Evolutionary conservation across 176 grass and related monocot species (phyloP).

Genomic region (Oryza longistaminata): DNA sequence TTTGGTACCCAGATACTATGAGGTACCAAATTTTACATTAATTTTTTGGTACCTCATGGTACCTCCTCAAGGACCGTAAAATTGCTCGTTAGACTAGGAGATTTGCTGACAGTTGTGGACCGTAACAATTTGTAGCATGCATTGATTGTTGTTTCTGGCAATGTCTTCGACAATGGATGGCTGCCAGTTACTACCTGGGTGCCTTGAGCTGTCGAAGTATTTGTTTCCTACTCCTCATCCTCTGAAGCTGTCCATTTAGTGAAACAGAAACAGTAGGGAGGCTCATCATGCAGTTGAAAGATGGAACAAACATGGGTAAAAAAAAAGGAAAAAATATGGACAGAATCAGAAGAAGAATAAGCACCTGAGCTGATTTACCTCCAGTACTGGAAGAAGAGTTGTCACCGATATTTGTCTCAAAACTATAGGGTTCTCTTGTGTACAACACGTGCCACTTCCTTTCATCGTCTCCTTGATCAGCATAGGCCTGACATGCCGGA

Average conservation of each 20-base stretch:
- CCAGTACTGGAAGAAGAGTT: not conserved
- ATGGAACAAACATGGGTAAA: not conserved
- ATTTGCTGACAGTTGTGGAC: not conserved
- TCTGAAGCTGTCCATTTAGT: not conserved
- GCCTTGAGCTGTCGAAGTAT: not conserved
- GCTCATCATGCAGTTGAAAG: not conserved
- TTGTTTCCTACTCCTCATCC: not conserved
- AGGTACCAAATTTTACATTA: no score
- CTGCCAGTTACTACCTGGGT: no score
- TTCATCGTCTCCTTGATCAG: not conserved
- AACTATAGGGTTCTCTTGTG: not conserved
- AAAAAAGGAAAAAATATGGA: not conserved
- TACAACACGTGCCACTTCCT: not conserved
- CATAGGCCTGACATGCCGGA: not conserved
- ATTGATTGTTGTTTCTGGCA: not conserved
- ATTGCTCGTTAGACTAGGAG: not conserved
- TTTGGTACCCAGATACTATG: no score
- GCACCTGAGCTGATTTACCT: not conserved
- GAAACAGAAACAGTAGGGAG: not conserved
- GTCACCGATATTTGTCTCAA: not conserved
- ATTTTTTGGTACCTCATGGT: no score
- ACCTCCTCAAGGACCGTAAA: no score
- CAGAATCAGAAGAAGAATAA: not conserved
- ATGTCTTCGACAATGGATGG: not conserved
- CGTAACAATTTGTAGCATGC: not conserved